phyloP scores from a whole-genome alignment of 768 basidiomycete genomes.

The Tylopilus balloui region DNA sequence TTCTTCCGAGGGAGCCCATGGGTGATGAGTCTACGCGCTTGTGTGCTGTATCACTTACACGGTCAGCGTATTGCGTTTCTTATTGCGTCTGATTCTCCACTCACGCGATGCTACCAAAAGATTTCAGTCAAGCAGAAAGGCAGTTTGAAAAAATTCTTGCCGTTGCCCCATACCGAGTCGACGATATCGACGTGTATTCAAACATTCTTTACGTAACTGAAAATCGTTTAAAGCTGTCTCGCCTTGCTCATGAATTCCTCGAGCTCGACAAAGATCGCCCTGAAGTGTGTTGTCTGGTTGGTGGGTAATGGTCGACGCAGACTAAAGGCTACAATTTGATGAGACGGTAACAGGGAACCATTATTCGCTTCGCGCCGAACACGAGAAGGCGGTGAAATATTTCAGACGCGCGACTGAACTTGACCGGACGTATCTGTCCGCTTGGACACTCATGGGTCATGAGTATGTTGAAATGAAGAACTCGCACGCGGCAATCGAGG shows the following conservation, averaged over 20 bases:
- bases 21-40: slow-evolving; percentile 82
- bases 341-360: slow-evolving; percentile 72
- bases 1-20: slow-evolving; percentile 81
- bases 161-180: slow-evolving; percentile 83
- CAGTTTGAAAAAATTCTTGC: slow-evolving; percentile 82
- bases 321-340: background rate
- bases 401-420: slow-evolving; percentile 93
- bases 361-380: slow-evolving; percentile 88
- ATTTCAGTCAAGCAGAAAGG: slow-evolving; percentile 79
- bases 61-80: slow-evolving; percentile 46
- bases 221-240: slow-evolving; percentile 81
- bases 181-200: slow-evolving; percentile 93
- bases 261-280: slow-evolving; percentile 89
- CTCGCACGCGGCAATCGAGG: slow-evolving; percentile 97
- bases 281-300: slow-evolving; percentile 93
- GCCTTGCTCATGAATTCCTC: slow-evolving; percentile 87
- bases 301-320: slow-evolving; percentile 40
- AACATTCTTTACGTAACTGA: slow-evolving; percentile 97
- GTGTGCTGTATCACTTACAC: slow-evolving; percentile 85
- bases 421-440: slow-evolving; percentile 90
- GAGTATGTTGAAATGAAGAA: slow-evolving; percentile 99
- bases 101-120: slow-evolving; percentile 38
- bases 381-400: slow-evolving; percentile 94
- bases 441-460: slow-evolving; percentile 99
- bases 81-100: background rate